These are phyloP conservation scores for Coemansia sp. DNA, from an alignment of 371 early-diverging fungal species.

Conservation along the genomic window DNA sequence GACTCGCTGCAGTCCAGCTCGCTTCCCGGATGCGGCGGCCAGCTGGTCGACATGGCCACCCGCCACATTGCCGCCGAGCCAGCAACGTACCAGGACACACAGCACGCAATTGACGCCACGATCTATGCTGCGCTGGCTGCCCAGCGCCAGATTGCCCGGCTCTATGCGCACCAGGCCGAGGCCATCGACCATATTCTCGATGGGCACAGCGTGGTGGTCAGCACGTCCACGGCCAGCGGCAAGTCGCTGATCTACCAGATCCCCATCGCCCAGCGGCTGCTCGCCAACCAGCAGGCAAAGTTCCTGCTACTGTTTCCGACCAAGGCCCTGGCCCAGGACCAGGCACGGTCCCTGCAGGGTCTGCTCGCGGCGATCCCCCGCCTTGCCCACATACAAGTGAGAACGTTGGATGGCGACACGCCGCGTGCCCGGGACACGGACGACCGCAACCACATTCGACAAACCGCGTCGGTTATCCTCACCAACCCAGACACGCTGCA, in stretches of 20 bases:
- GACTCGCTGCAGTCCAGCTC: background rate
- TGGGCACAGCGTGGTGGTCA: slow-evolving; percentile 60
- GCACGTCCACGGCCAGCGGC: slow-evolving; percentile 77
- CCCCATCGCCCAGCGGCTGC: slow-evolving; percentile 60
- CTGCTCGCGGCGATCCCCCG: slow-evolving; percentile 47
- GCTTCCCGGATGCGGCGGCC: background rate
- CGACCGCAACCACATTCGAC: slow-evolving; percentile 55
- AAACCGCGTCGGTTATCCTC: slow-evolving; percentile 60
- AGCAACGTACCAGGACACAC: background rate
- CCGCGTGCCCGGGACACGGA: slow-evolving; percentile 6
- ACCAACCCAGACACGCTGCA: slow-evolving; percentile 88
- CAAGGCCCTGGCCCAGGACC: slow-evolving; percentile 83
- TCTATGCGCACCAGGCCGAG: slow-evolving; percentile 71
- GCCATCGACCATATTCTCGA: slow-evolving; percentile 57
- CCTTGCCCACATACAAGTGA: slow-evolving; percentile 24
- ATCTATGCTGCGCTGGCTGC: slow-evolving; percentile 39
- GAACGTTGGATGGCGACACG: slow-evolving; percentile 58
- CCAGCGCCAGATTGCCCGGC: slow-evolving; percentile 48
- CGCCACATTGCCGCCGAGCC: background rate
- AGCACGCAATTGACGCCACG: background rate
- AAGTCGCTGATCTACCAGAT: slow-evolving; percentile 78
- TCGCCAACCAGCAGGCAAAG: slow-evolving; percentile 47
- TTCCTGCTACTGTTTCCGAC: slow-evolving; percentile 69
- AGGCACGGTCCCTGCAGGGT: slow-evolving; percentile 56
- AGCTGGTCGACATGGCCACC: background rate